Percentiles rank a stretch among this genome's conserved stretches.
These are phyloP conservation scores for Neofusicoccum sp. DNA, from an alignment of 2,329 filamentous ascomycete species.

Conservation along the genomic window DNA sequence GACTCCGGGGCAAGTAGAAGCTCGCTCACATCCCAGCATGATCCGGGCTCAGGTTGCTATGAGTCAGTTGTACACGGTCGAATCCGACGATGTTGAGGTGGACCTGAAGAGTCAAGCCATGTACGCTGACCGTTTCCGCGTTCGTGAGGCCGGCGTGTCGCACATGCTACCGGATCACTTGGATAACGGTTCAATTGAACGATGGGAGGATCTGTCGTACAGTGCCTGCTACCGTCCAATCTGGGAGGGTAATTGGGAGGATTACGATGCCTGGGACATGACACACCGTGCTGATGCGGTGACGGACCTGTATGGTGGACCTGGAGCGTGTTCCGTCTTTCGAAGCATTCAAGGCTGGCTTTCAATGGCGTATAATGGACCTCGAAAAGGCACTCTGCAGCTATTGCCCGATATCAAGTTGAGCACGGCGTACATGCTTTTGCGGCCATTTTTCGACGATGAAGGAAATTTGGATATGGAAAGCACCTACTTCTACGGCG, in stretches of 20 bases:
- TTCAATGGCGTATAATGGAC: background rate
- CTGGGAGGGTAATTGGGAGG: background rate
- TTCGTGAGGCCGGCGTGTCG: background rate
- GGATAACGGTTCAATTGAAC: background rate
- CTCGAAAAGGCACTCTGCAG: constrained; percentile 23
- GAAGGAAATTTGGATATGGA: constrained; percentile 20
- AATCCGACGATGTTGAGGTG: background rate
- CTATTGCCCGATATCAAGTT: constrained; percentile 26
- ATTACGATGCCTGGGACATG: background rate
- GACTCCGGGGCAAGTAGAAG: background rate
- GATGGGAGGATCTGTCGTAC: background rate
- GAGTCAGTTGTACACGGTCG: background rate
- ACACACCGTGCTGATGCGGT: background rate
- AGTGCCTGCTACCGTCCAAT: background rate
- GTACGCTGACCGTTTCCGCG: background rate
- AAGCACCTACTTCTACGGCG: background rate
- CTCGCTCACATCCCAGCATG: background rate
- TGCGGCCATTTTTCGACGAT: constrained; percentile 28
- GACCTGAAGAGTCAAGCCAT: background rate
- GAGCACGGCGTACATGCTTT: constrained; percentile 28
- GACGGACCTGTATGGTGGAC: background rate
- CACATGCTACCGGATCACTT: background rate
- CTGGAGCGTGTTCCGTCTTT: background rate
- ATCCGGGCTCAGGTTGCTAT: background rate
- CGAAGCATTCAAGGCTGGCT: background rate